Base-by-base conservation (phyloP, 768 basidiomycete species). In the Guyanaporus albipodus region DNA sequence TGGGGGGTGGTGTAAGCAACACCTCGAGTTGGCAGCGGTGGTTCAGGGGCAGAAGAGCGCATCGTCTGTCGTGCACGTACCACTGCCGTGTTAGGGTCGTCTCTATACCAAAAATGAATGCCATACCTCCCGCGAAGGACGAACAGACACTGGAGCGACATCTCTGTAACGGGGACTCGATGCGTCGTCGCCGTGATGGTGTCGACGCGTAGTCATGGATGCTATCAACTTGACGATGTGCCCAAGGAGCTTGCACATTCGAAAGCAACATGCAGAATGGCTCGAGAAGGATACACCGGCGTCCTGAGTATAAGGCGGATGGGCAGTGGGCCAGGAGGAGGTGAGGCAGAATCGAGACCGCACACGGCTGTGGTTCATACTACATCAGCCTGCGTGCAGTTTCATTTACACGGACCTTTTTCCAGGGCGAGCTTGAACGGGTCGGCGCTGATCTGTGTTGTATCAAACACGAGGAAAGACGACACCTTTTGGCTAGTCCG, bases 241-340 rank as follows among this genome's bases (percentile, higher is more conserved):
- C 6, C 18, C 34, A 28, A 29, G 9, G 29, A 57, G 36, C 19
- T 48, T 43, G 43, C 53, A 46, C 56, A 55, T 59, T 15, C 56
- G 27, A 37, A 19, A 39, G 38, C 38, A 35, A 42, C 41, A 48
- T 51, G 35, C 40, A 55, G 39, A 31, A 45, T 14, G 33, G 33
- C 40, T 42, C 21, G 39, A 39, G 31, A 41, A 17, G 23, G 29
- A 28, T 35, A 27, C 18, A n/a, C 38, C 19, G 43, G 47, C 7
- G 44, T 29, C 15, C 12, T 21, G 35, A 47, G 45, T 39, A 50
- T 39, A 55, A 48, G 27, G 48, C 27, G 42, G 45, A 6, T 43
- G 48, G 43, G 48, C 33, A 19, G 28, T 48, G 56, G 56, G 53
- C 22, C 19, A 35, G 37, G 8, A 7, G 46, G 2, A 24, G 21